Evolutionary conservation across 2,329 filamentous ascomycete genomes (phyloP), one percentile per base, ranked within the genome.

Genomic region (Colletotrichum liaoningense): DNA sequence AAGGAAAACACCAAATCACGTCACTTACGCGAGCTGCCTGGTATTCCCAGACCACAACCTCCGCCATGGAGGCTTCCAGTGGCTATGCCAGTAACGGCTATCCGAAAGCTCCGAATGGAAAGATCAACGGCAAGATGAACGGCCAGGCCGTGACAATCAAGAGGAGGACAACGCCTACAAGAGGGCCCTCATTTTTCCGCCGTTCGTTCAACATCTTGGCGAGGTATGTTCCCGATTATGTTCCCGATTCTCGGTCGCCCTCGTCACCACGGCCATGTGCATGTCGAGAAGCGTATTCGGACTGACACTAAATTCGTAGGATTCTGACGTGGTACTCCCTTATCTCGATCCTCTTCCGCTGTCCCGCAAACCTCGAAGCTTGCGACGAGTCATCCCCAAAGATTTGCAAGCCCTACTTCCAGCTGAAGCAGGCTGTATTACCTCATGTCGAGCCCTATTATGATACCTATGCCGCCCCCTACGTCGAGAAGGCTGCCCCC

Each of bases 401-500:
- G 75, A 89, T 98, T 74, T 99, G 97, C 89, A 92, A 92, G 79
- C 92, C 94, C 11, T 98, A 98, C 88, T 88, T 93, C 85, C 83
- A 91, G 84, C 77, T 91, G 86, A 85, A 92, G 87, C 83, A 88
- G 24, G 79, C 84, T 70, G 85, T 95, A 73, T 84, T 90, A 30
- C 97, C 97, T 4, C 93, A 96, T 81, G 79, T 97, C 38, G 88
- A 92, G 77, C 96, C 95, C 3, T 97, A 97, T 84, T 98, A 98
- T 83, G 86, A 96, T 77, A 83, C 90, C 71, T 97, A 98, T 79
- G 93, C 94, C 28, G 93, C 93, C 6, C 94, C 95, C 3, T 97
- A 98, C 80, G 90, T 98, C 74, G 89, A 95, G 49, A 85, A 90
- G 63, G 92, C 90, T 46, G 91, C 90, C 73, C 96, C 96, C 1